Conservation (phyloP, 805 yeast species). For the Saccharomycopsis oosterbeekiorum region DNA sequence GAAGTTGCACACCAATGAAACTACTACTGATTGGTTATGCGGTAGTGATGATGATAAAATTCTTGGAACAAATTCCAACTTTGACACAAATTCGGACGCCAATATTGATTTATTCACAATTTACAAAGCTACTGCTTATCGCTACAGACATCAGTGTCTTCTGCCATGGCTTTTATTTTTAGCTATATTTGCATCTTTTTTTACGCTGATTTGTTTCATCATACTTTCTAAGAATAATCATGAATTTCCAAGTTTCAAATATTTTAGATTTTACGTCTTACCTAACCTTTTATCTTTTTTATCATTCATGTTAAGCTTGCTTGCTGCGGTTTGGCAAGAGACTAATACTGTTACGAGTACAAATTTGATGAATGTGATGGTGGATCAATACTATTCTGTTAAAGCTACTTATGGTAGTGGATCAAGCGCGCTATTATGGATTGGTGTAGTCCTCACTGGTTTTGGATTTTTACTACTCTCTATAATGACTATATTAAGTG, state of each 20-base stretch:
- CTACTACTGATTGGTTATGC: constrained; percentile 13
- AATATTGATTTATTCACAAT: constrained; percentile 15
- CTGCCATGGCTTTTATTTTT: constrained; percentile 17
- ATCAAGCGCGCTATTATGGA: constrained; percentile 18
- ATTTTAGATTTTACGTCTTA: not conserved
- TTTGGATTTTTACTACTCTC: not conserved
- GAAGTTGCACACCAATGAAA: constrained; percentile 3
- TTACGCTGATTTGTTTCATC: constrained; percentile 9
- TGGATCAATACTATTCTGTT: constrained; percentile 17
- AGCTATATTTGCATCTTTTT: constrained; percentile 15
- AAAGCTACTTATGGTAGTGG: constrained; percentile 16
- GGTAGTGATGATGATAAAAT: constrained; percentile 10
- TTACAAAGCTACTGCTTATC: constrained; percentile 16
- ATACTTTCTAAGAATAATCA: constrained; percentile 3
- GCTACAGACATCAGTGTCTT: constrained; percentile 18
- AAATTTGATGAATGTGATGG: constrained; percentile 17
- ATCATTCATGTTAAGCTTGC: constrained; percentile 16
- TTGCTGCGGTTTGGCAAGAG: constrained; percentile 20
- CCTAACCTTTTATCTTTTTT: constrained; percentile 5
- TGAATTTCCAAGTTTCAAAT: not conserved
- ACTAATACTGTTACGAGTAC: constrained; percentile 18
- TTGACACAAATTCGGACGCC: constrained; percentile 13
- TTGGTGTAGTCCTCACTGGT: constrained; percentile 14
- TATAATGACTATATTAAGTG: not conserved
- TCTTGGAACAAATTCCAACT: constrained; percentile 7